Evolutionary conservation across 2,329 filamentous ascomycete species (phyloP).

Genomic region (Chaetomium sp.): DNA sequence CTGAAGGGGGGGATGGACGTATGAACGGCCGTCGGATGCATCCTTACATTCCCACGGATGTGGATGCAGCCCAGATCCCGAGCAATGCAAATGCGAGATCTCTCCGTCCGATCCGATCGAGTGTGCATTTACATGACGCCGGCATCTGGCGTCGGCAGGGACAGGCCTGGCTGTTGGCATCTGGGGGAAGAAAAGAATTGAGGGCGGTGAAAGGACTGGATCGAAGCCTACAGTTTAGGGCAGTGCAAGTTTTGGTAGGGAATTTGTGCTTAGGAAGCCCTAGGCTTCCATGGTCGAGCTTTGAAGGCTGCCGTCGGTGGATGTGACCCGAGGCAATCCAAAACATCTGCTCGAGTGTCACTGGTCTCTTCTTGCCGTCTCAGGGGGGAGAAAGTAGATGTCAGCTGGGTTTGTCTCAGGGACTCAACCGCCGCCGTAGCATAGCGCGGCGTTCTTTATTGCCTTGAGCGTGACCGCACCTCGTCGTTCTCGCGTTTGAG

Average conservation of each 20-base stretch:
- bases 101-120: constrained; percentile 10
- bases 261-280: background rate
- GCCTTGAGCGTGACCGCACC: background rate
- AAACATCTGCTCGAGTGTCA: background rate
- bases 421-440: background rate
- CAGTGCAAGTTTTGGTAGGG: too few species aligned
- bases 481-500: background rate
- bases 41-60: constrained; percentile 20
- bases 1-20: background rate
- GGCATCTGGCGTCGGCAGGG: constrained; percentile 11
- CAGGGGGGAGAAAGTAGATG: background rate
- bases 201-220: background rate
- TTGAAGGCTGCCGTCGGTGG: constrained; percentile 9
- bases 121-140: constrained; percentile 18
- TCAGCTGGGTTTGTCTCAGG: constrained; percentile 6
- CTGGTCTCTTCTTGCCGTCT: constrained; percentile 5
- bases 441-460: background rate
- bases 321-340: background rate
- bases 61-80: constrained; percentile 21
- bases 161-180: constrained; percentile 5
- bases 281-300: background rate
- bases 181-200: background rate
- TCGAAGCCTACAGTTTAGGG: background rate
- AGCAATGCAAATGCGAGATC: constrained; percentile 25
- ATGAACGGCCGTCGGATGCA: constrained; percentile 1